Evolutionary conservation across 2,329 filamentous ascomycete genomes (phyloP), one percentile per base, ranked within the genome.

Genomic region (Westerdykella sp.): DNA sequence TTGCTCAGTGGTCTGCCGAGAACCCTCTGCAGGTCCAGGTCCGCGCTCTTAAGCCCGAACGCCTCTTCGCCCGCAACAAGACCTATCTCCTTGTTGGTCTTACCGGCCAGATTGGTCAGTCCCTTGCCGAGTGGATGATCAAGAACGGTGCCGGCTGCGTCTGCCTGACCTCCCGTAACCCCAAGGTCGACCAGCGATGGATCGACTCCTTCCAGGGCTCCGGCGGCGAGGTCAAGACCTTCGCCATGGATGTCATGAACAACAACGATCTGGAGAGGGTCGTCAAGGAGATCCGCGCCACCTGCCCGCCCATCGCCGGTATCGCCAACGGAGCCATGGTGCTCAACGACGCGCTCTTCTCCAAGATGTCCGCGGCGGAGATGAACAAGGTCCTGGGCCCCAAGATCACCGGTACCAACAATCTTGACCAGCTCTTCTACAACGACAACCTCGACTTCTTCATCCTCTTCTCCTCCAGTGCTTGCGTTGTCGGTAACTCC

Each of bases 161-260:
- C 4, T 34, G 42, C 13, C 36, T 75, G 7, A 63, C 68, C 1
- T 72, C 68, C 34, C 66, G 72, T 2, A 59, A 55, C 9, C 61
- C 69, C 6, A 53, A 62, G 6, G 45, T 69, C 6, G 54, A 68
- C 16, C 28, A 43, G 23, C 32, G 34, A 14, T 39, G 46, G 43
- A 11, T 51, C 22, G 41, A 45, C 22, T 21, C 38, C 4, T 35
- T 44, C 25, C 9, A 35, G n/a, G 42, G 23, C 5, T 41, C 23
- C 9, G 49, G 51, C 18, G 49, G 45, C 25, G 37, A 7, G 11
- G 47, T 36, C 31, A 42, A 25, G 22, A 37, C 34, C 22, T 34
- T 25, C 5, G 11, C 44, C 6, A 39, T 44, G 36, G 35, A 46
- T 36, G 39, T 32, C 11, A 28, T 28, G 25, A 46, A 53, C 25